Conservation (phyloP, 805 yeast species). For the Wickerhamomyces bisporus region DNA sequence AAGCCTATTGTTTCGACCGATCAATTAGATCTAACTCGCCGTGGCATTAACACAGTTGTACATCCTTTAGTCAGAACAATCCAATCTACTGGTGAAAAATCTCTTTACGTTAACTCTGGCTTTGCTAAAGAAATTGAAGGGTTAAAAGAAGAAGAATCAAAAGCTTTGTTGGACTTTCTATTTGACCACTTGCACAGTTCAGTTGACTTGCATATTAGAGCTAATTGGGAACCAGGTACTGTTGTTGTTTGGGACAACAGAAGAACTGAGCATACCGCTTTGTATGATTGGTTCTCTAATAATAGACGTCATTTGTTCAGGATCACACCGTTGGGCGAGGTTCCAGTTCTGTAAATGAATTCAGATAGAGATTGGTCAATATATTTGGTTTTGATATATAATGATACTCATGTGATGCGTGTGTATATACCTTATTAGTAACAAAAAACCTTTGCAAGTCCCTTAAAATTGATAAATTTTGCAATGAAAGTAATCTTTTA, state of each 20-base stretch:
- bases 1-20: conserved; percentile 47
- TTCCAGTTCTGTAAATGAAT: too few relatives aligned
- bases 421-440: too few relatives aligned
- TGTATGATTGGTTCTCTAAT: conserved; percentile 57
- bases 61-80: conserved; percentile 64
- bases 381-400: too few relatives aligned
- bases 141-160: conserved; percentile 60
- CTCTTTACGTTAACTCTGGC: conserved; percentile 45
- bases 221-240: conserved; percentile 56
- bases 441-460: too few relatives aligned
- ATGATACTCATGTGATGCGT: too few relatives aligned
- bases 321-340: conserved; percentile 58
- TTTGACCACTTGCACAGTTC: conserved; percentile 41
- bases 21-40: conserved; percentile 52
- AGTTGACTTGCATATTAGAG: conserved; percentile 54
- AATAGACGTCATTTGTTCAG: conserved; percentile 59
- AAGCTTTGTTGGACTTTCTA: conserved; percentile 47
- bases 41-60: conserved; percentile 48
- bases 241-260: conserved; percentile 72
- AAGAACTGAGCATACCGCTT: conserved; percentile 54
- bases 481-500: too few relatives aligned
- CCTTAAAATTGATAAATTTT: too few relatives aligned
- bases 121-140: conserved; percentile 60
- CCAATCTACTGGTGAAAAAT: conserved; percentile 57
- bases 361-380: too few relatives aligned